These are phyloP conservation scores for Agaricus bisporus DNA, from an alignment of 768 basidiomycete species.

Conservation along the genomic window DNA sequence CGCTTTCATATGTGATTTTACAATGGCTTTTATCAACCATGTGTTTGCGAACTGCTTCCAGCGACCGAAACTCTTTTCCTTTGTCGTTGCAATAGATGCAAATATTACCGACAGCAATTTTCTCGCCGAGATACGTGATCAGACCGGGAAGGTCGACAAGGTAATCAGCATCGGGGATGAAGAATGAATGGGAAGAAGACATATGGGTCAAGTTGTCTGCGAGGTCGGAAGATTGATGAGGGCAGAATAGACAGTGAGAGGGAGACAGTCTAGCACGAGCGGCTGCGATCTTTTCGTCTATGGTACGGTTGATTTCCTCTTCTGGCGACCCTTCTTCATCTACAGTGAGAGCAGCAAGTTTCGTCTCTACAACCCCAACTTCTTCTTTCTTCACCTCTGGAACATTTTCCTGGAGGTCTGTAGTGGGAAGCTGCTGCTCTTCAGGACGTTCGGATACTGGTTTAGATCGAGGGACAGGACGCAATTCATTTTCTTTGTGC, in stretches of 20 bases:
- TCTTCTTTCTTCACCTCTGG: slow-evolving; percentile 14
- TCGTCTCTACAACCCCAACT: slow-evolving; percentile 9
- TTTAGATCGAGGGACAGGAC: slow-evolving; percentile 26
- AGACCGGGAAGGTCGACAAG: slow-evolving; percentile 81
- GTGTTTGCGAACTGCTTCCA: slow-evolving; percentile 89
- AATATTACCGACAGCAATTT: slow-evolving; percentile 87
- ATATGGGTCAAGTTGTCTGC: slow-evolving; percentile 80
- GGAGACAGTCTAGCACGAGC: slow-evolving; percentile 58
- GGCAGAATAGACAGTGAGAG: slow-evolving; percentile 84
- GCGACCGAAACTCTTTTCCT: slow-evolving; percentile 72
- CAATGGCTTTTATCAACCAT: slow-evolving; percentile 97
- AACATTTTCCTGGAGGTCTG: neutral
- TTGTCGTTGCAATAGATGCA: slow-evolving; percentile 89
- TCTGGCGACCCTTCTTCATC: slow-evolving; percentile 26
- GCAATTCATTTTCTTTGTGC: slow-evolving; percentile 74
- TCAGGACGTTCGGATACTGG: slow-evolving; percentile 11
- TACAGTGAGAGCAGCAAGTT: slow-evolving; percentile 13
- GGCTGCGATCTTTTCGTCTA: slow-evolving; percentile 71
- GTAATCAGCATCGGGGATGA: slow-evolving; percentile 91
- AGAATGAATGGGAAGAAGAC: slow-evolving; percentile 85
- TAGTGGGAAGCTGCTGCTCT: neutral
- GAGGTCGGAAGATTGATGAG: slow-evolving; percentile 40
- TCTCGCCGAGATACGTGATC: slow-evolving; percentile 82
- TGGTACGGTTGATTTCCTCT: slow-evolving; percentile 46
- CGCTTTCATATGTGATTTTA: slow-evolving; percentile 87